Evolutionary conservation across 441 rosid genomes (phyloP).

Genomic region (Aleurites moluccanus): DNA sequence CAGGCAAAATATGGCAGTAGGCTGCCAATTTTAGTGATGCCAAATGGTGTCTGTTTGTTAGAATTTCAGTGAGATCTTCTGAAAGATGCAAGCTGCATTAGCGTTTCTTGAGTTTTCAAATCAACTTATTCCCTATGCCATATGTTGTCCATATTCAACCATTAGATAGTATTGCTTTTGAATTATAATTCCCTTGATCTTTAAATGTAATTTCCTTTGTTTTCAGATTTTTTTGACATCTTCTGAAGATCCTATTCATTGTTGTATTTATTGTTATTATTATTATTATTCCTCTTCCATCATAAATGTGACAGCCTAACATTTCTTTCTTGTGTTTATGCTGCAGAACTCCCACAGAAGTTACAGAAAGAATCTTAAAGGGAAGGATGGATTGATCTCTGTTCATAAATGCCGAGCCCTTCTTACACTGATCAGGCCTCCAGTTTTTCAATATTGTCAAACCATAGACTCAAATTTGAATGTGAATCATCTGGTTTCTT

Average conservation of each 20-base stretch:
- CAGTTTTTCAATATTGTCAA: background rate
- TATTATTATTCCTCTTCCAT: background rate
- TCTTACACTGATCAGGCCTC: background rate
- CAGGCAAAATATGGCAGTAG: too few species aligned
- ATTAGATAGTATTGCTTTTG: background rate
- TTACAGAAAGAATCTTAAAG: conserved; percentile 79
- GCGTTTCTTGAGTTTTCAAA: background rate
- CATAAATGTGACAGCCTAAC: background rate
- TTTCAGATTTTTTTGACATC: background rate
- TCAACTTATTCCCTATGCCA: too few species aligned
- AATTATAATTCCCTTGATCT: background rate
- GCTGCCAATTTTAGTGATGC: too few species aligned
- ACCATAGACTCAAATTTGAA: conserved; percentile 3
- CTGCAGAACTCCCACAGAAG: conserved; percentile 84
- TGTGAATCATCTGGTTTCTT: background rate
- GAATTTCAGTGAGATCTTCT: background rate
- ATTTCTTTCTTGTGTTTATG: conserved; percentile 2
- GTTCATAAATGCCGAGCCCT: background rate
- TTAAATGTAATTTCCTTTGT: background rate
- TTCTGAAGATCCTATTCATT: background rate
- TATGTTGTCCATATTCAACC: too few species aligned
- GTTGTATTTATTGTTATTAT: background rate
- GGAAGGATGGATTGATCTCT: conserved; percentile 86
- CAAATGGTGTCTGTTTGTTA: too few species aligned
- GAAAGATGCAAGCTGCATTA: background rate